Evolutionary conservation across 768 basidiomycete species (phyloP).

Genomic region (Mrakia blollopis): DNA sequence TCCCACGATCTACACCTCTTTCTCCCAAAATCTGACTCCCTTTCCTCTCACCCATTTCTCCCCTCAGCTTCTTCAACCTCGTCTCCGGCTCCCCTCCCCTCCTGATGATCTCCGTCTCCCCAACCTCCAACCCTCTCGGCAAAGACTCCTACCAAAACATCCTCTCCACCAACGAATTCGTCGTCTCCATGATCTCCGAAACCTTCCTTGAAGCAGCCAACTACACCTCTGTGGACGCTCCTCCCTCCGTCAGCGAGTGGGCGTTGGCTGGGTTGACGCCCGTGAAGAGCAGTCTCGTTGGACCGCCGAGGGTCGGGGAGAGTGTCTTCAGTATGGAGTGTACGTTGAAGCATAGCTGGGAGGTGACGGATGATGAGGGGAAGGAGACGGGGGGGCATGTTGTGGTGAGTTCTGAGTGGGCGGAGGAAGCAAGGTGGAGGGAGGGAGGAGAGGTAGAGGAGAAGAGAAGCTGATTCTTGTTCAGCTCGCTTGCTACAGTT

Average conservation of each 20-base stretch:
- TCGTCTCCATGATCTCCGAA: conserved; percentile 65
- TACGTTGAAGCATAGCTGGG: conserved; percentile 32
- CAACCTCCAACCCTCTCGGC: conserved; percentile 37
- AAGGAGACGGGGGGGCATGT: conserved; percentile 44
- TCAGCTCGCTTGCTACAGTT: conserved; percentile 28
- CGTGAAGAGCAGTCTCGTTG: conserved; percentile 37
- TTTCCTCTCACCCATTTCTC: not conserved
- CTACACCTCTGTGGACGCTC: conserved; percentile 44
- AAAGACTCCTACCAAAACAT: conserved; percentile 64
- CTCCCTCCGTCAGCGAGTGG: conserved; percentile 45
- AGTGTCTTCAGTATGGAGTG: conserved; percentile 7
- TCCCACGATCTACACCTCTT: conserved; percentile 39
- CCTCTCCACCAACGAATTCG: conserved; percentile 61
- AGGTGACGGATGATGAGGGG: conserved; percentile 36
- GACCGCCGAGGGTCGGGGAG: not conserved
- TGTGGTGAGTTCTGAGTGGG: conserved; percentile 44
- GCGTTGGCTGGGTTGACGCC: conserved; percentile 41
- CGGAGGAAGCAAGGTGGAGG: not conserved
- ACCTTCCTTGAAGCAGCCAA: conserved; percentile 49
- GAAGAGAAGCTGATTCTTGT: conserved; percentile 33
- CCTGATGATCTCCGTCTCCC: conserved; percentile 51
- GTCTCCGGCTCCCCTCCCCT: conserved; percentile 61
- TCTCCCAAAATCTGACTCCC: too few species aligned
- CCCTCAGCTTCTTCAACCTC: conserved; percentile 56
- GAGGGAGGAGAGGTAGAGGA: conserved; percentile 4